phyloP scores from a whole-genome alignment of 1,139 yeast genomes.

The Kodamaea ohmeri region DNA sequence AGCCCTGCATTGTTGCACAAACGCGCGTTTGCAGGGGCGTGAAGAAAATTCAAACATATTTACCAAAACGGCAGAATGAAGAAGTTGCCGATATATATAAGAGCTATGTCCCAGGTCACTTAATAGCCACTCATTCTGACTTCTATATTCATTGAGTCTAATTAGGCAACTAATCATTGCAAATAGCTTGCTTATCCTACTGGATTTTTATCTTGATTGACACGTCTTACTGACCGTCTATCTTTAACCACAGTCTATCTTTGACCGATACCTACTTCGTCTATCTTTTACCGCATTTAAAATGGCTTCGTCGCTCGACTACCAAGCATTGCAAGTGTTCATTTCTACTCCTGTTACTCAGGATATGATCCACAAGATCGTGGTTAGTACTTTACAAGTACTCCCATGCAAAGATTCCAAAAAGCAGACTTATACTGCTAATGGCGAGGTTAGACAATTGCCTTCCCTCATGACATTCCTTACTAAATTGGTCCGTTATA shows the following conservation, averaged over 20 bases:
- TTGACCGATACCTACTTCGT: neutral
- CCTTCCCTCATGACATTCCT: constrained; percentile 77
- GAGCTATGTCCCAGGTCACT: no score
- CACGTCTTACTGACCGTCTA: no score
- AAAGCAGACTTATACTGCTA: constrained; percentile 27
- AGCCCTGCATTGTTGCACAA: constrained; percentile 3
- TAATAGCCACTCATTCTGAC: no score
- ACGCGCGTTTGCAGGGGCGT: constrained; percentile 1
- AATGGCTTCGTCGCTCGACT: constrained; percentile 29
- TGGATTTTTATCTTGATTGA: no score
- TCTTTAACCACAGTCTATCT: no score
- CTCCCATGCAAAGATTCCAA: constrained; percentile 50
- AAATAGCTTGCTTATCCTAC: no score
- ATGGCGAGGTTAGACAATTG: constrained; percentile 37
- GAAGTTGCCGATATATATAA: no score
- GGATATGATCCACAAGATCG: constrained; percentile 65
- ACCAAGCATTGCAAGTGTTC: constrained; percentile 55
- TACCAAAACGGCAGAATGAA: constrained; percentile 2
- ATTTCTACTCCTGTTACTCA: constrained; percentile 58
- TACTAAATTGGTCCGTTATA: constrained; percentile 64
- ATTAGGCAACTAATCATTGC: no score
- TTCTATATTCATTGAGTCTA: no score
- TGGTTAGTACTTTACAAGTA: constrained; percentile 60
- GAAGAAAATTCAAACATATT: neutral
- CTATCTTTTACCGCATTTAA: neutral